phyloP scores from a whole-genome alignment of 495 filamentous ascomycete species.

The Neurospora discreta region DNA sequence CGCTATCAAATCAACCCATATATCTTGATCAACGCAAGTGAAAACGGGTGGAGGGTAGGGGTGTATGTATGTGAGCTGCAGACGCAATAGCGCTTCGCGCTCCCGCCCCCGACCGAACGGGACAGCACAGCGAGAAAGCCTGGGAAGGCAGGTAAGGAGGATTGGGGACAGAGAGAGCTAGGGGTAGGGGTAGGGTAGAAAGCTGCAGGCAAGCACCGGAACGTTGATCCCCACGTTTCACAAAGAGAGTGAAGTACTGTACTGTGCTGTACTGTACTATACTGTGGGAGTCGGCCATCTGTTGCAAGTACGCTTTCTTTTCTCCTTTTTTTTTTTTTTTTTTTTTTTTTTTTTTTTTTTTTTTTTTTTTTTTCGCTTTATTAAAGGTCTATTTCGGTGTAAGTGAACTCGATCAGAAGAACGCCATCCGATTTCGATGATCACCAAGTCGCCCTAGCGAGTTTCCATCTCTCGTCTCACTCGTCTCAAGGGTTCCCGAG shows the following conservation, averaged over 20 bases:
- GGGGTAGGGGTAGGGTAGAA: too few relatives aligned
- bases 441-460: neutral
- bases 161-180: neutral
- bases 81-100: neutral
- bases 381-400: neutral
- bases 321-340: too few relatives aligned
- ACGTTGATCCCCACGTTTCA: neutral
- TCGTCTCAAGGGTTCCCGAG: too few relatives aligned
- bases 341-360: too few relatives aligned
- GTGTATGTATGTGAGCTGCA: neutral
- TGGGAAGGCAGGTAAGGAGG: neutral
- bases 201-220: neutral
- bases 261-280: neutral
- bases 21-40: too few relatives aligned
- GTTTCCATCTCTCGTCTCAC: neutral
- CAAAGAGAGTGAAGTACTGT: neutral
- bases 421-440: neutral
- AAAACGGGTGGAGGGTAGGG: too few relatives aligned
- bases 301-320: too few relatives aligned
- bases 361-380: too few relatives aligned
- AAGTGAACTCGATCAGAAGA: neutral
- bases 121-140: neutral
- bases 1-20: too few relatives aligned
- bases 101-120: neutral
- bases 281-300: neutral